Evolutionary conservation across 768 basidiomycete genomes (phyloP), one percentile per base, ranked within the genome.

Genomic region (Pholiota microspora): DNA sequence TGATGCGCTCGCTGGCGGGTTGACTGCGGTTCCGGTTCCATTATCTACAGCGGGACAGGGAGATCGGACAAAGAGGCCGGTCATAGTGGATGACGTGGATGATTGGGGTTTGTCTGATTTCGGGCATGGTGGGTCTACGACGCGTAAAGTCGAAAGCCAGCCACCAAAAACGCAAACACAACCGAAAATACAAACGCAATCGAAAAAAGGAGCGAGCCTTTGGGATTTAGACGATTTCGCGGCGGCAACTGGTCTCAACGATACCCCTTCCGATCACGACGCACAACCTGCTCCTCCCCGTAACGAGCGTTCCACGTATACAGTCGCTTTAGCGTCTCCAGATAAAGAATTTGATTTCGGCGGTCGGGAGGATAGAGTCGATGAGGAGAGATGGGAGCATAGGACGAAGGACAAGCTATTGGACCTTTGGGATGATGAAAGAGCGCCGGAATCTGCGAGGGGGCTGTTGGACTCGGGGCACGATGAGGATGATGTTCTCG

Each of bases 401-500:
- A 9, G n/a, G 38, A n/a, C 2, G 7, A 60, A 10, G 59, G 54
- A 21, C 40, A 42, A 42, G 3, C 57, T 70, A 36, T 44, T 71
- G 25, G 67, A 62, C 44, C 60, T 64, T 16, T 61, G 63, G 7
- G 45, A 57, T 23, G 55, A 51, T n/a, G 60, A 45, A 13, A 27
- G 38, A 3, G 48, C 46, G 3, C 40, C 40, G 4, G 6, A 25
- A 23, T 5, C 45, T 31, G 18, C 18, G 15, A 23, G 12, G 24
- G 31, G 27, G 35, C 28, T 10, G 13, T 40, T 24, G 21, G 18
- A 23, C 31, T 45, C 40, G n/a, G 38, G 38, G 27, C 56, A 29
- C 24, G 71, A 78, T 16, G 84, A 86, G n/a, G 84, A 87, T 58
- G 87, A 92, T 69, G 78, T 94, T 34, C 68, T 94, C 10, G 90